phyloP scores from a whole-genome alignment of 2,329 filamentous ascomycete species.

The Colletotrichum shisoi region DNA sequence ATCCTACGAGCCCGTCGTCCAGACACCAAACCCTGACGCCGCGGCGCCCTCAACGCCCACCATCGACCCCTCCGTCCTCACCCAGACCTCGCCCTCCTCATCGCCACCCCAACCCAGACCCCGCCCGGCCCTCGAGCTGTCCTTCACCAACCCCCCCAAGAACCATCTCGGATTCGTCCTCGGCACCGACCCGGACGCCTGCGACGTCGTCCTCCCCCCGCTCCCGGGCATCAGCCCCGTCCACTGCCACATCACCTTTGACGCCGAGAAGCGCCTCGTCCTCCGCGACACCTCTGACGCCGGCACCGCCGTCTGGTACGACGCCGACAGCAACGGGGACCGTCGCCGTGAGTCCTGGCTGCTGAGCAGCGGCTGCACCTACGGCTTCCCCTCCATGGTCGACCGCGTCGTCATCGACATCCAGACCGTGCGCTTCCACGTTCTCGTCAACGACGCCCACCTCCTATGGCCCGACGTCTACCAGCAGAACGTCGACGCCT shows the following conservation, averaged over 20 bases:
- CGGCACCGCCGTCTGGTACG: slow-evolving; percentile 55
- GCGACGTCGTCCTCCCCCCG: slow-evolving; percentile 51
- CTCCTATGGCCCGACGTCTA: slow-evolving; percentile 47
- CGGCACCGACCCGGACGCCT: slow-evolving; percentile 49
- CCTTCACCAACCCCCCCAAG: slow-evolving; percentile 48
- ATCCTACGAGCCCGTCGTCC: slow-evolving; percentile 22
- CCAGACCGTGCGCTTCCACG: slow-evolving; percentile 51
- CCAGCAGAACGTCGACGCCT: slow-evolving; percentile 47
- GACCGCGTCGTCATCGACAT: slow-evolving; percentile 51
- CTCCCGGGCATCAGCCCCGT: slow-evolving; percentile 48
- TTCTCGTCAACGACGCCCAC: slow-evolving; percentile 51
- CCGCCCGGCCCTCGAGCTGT: slow-evolving; percentile 48
- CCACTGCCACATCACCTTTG: slow-evolving; percentile 53
- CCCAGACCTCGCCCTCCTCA: slow-evolving; percentile 5
- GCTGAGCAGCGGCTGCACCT: slow-evolving; percentile 46
- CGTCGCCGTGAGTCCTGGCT: slow-evolving; percentile 50
- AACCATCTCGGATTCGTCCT: slow-evolving; percentile 51
- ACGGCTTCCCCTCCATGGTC: slow-evolving; percentile 49
- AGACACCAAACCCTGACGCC: slow-evolving; percentile 21
- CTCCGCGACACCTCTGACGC: slow-evolving; percentile 51
- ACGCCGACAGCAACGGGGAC: slow-evolving; percentile 52
- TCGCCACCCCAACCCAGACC: slow-evolving; percentile 4
- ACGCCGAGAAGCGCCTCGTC: slow-evolving; percentile 50
- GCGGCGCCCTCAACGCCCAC: slow-evolving; percentile 18
- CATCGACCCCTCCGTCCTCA: slow-evolving; percentile 34